phyloP scores from a whole-genome alignment of 176 grass and related monocot species.

The Oryza meyeriana region DNA sequence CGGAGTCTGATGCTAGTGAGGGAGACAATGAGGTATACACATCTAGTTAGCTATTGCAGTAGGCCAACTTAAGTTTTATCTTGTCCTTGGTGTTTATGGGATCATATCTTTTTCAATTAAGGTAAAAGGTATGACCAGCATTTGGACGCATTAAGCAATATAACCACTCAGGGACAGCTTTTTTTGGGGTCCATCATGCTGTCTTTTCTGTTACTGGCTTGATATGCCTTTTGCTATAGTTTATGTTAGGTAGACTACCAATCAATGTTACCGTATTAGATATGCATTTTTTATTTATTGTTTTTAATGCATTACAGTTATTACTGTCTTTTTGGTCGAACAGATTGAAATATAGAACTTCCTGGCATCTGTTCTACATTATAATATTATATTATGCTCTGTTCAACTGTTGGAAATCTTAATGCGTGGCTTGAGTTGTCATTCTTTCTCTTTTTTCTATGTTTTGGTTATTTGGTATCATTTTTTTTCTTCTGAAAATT shows the following conservation, averaged over 20 bases:
- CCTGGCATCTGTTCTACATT: constrained; percentile 18
- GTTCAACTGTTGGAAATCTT: constrained; percentile 16
- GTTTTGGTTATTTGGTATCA: constrained; percentile 8
- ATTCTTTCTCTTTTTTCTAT: background rate
- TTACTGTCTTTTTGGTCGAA: background rate
- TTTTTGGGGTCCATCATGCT: background rate
- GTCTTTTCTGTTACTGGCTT: background rate
- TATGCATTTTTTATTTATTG: constrained; percentile 11
- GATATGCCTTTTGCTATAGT: background rate
- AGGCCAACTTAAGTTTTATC: constrained; percentile 19
- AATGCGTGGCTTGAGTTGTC: background rate
- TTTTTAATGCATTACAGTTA: background rate
- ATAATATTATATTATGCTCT: background rate
- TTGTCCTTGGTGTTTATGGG: constrained; percentile 5
- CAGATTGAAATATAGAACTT: background rate
- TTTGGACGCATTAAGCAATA: constrained; percentile 7
- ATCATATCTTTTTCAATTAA: constrained; percentile 19
- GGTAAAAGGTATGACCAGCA: background rate
- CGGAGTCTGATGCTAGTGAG: constrained; percentile 46
- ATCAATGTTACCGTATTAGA: constrained; percentile 13
- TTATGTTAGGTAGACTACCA: constrained; percentile 10
- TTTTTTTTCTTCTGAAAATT: constrained; percentile 42
- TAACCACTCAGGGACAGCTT: background rate
- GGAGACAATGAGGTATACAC: constrained; percentile 58
- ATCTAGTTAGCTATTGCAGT: constrained; percentile 29